Percentiles rank a stretch among this genome's conserved stretches.
phyloP scores from a whole-genome alignment of 148 eudicot genomes.

The Fagopyrum homotropicum region DNA sequence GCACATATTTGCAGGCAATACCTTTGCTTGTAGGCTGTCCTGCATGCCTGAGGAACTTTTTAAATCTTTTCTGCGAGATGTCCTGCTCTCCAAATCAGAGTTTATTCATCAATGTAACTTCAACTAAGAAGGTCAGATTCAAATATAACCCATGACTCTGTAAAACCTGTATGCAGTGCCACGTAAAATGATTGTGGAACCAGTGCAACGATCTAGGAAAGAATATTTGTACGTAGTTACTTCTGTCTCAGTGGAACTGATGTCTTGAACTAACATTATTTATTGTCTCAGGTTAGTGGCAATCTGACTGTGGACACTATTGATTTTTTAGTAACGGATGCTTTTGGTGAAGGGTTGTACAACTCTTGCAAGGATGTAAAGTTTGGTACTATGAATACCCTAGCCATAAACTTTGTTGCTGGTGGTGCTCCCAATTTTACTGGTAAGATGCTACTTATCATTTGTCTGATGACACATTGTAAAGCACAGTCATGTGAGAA shows the following conservation, averaged over 20 bases:
- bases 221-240: not conserved
- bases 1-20: slow-evolving; percentile 47
- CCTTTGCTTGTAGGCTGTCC: slow-evolving; percentile 88
- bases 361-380: slow-evolving; percentile 96
- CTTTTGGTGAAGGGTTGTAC: slow-evolving; percentile 82
- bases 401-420: slow-evolving; percentile 82
- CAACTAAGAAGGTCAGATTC: slow-evolving; percentile 50
- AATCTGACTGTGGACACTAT: slow-evolving; percentile 81
- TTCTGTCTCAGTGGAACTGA: not conserved
- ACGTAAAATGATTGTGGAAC: not conserved
- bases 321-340: slow-evolving; percentile 65
- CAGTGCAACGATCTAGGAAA: not conserved
- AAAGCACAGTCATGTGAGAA: not conserved
- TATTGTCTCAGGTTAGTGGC: slow-evolving; percentile 57
- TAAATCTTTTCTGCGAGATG: slow-evolving; percentile 78
- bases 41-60: slow-evolving; percentile 77
- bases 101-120: slow-evolving; percentile 63
- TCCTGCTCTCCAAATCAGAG: slow-evolving; percentile 85
- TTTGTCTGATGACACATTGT: not conserved
- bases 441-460: slow-evolving; percentile 39
- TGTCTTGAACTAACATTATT: slow-evolving; percentile 7
- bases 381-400: slow-evolving; percentile 91
- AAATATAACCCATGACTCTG: not conserved
- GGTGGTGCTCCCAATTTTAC: slow-evolving; percentile 84
- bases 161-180: slow-evolving; percentile 4